phyloP scores from a whole-genome alignment of 805 yeast genomes.

The Candida cerambycidarum region DNA sequence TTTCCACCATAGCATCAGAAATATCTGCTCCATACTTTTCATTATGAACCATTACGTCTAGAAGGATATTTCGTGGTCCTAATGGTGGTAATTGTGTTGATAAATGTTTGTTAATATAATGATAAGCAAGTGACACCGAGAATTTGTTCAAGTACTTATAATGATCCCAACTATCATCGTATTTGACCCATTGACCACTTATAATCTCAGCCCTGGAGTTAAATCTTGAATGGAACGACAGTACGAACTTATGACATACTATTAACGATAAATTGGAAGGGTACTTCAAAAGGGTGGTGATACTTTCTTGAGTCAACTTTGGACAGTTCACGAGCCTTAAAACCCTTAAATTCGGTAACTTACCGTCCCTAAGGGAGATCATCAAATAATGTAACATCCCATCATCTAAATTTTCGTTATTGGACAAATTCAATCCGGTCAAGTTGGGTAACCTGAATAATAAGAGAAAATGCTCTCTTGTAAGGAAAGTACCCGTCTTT shows the following conservation, averaged over 20 bases:
- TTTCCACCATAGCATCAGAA: conserved; percentile 7
- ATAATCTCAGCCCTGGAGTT: conserved; percentile 12
- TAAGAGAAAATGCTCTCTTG: conserved; percentile 23
- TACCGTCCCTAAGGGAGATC: conserved; percentile 17
- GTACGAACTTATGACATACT: conserved; percentile 16
- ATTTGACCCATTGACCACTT: conserved; percentile 25
- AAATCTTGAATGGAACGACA: not conserved
- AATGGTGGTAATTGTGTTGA: conserved; percentile 5
- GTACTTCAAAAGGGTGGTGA: conserved; percentile 13
- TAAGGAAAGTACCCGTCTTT: conserved; percentile 8
- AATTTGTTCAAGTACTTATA: conserved; percentile 17
- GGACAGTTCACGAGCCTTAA: conserved; percentile 25
- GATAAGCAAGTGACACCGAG: conserved; percentile 27
- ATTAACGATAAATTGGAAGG: conserved; percentile 8
- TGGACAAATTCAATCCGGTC: conserved; percentile 32
- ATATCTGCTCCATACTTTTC: conserved; percentile 8
- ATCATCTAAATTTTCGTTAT: conserved; percentile 29
- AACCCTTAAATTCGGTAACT: conserved; percentile 20
- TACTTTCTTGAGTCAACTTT: conserved; percentile 14
- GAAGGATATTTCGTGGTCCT: conserved; percentile 1
- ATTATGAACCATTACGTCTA: conserved; percentile 20
- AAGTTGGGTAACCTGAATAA: conserved; percentile 28
- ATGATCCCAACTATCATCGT: conserved; percentile 13
- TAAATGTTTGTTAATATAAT: conserved; percentile 18
- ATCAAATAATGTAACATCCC: conserved; percentile 26